Evolutionary conservation across 164 flowering plant species (phyloP).

Genomic region (Vitis rupestris): DNA sequence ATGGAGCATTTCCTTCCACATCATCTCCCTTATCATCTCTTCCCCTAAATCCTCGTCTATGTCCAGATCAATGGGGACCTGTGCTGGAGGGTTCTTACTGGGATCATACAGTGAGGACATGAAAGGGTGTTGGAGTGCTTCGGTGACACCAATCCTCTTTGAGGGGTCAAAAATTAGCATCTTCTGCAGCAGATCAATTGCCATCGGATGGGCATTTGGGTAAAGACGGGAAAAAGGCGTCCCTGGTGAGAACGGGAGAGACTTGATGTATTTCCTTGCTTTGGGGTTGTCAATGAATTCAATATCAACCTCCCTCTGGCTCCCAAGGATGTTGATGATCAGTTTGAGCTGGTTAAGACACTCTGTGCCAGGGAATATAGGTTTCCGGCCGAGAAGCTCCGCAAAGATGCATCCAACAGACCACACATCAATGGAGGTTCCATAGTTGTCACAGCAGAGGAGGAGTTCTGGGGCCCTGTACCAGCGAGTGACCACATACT

Average conservation of each 20-base stretch:
- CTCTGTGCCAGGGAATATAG: constrained; percentile 88
- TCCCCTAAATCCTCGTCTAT: constrained; percentile 77
- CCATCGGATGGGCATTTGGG: constrained; percentile 73
- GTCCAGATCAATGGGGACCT: constrained; percentile 79
- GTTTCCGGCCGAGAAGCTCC: constrained; percentile 86
- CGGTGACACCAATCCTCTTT: constrained; percentile 81
- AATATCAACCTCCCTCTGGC: constrained; percentile 70
- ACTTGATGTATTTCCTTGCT: constrained; percentile 65
- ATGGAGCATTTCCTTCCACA: constrained; percentile 82
- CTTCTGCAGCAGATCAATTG: constrained; percentile 73
- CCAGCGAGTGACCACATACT: constrained; percentile 97
- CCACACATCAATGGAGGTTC: constrained; percentile 95
- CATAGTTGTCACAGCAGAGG: constrained; percentile 90
- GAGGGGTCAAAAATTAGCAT: constrained; percentile 92
- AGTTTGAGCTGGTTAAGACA: constrained; percentile 88
- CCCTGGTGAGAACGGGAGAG: constrained; percentile 63
- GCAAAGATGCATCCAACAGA: constrained; percentile 97
- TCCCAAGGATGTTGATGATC: constrained; percentile 79
- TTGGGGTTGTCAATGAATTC: constrained; percentile 81
- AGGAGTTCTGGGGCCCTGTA: constrained; percentile 95
- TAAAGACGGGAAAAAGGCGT: constrained; percentile 60
- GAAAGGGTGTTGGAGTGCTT: constrained; percentile 87
- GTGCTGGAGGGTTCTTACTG: constrained; percentile 62
- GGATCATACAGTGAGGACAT: constrained; percentile 79
- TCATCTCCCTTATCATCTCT: constrained; percentile 80